Evolutionary conservation across 1,284 basidiomycete species (phyloP), one percentile per base, ranked within the genome.

Genomic region (Thecaphora thlaspeos): DNA sequence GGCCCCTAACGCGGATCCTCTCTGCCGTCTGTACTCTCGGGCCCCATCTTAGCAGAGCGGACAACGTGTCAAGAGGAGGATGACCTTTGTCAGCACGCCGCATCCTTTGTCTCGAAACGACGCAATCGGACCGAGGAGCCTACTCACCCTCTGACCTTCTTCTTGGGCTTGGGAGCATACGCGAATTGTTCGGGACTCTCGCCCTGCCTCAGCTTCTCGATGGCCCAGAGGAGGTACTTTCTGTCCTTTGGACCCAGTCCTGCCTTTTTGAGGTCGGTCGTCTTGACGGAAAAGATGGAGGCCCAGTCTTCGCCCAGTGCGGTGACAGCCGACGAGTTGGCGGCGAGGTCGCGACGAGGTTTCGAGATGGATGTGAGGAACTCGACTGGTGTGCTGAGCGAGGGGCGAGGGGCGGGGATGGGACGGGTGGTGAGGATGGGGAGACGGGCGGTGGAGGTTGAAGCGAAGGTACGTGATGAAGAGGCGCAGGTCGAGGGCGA

Each of bases 221-320:
- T 85, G 61, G 86, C 85, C 88, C 88, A 90, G 17, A 90, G 79
- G 55, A 89, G 84, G 69, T 89, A 90, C 48, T 71, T 84, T 86
- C 88, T 82, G 68, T 89, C 88, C 67, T 82, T 81, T 36, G 87
- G 83, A 28, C 80, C 78, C 4, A 90, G 54, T 11, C 88, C 88
- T 43, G 84, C 83, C 70, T 84, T 81, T 78, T 84, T 87, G 76
- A 90, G 73, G 30, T 83, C 81, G 34, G 75, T 67, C 14, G 87
- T 83, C 26, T 83, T 80, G 43, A 82, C 78, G 44, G 80, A 81
- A 86, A 88, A 90, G 49, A 90, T 81, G 36, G 83, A 81, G 4
- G 85, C 82, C 88, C 88, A 90, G 17, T 72, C 52, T 41, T 82
- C 81, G 24, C 80, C 80, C 26, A 83, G 48, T 3, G 60, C 65